Conservation (phyloP, 495 filamentous ascomycete species). For the Hyaloscypha hepaticicola region DNA sequence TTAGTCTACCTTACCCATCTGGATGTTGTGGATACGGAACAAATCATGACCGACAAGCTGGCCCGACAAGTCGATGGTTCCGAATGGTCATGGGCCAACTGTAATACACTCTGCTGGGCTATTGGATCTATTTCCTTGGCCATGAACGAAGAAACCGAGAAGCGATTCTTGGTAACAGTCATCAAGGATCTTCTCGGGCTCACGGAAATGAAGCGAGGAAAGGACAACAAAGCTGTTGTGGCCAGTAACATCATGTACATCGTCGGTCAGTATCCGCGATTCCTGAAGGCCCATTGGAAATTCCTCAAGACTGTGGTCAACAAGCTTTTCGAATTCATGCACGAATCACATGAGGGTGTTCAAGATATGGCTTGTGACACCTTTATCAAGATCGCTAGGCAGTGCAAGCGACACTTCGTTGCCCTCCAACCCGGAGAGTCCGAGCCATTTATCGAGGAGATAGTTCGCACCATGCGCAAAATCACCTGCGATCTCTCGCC, state of each 20-base stretch:
- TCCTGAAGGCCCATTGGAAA: constrained; percentile 99
- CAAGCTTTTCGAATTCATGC: constrained; percentile 99
- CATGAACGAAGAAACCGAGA: constrained; percentile 99
- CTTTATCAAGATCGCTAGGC: constrained; percentile 99
- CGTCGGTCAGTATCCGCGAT: constrained; percentile 96
- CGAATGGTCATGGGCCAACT: constrained; percentile 99
- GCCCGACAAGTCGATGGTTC: constrained; percentile 88
- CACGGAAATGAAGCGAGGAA: constrained; percentile 98
- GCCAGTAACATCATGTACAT: constrained; percentile 99
- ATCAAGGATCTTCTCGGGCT: constrained; percentile 98
- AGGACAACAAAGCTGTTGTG: constrained; percentile 98
- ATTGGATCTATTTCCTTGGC: constrained; percentile 98
- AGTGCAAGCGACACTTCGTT: constrained; percentile 96
- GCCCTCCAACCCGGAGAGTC: constrained; percentile 90
- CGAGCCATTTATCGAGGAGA: constrained; percentile 98
- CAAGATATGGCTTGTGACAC: constrained; percentile 99
- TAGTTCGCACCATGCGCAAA: constrained; percentile 89
- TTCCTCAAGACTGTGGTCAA: constrained; percentile 99
- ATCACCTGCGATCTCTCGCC: constrained; percentile 94
- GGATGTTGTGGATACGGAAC: constrained; percentile 94
- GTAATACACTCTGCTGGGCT: constrained; percentile 98
- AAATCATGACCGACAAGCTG: constrained; percentile 98
- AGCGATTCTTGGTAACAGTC: constrained; percentile 95
- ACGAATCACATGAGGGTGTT: constrained; percentile 98
- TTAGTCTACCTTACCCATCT: constrained; percentile 97